A percentile compares a stretch with the other conserved stretches of the same genome.
Evolutionary conservation across 1,284 basidiomycete species (phyloP).

Genomic region (Leccinum olivaceoglutinosum): DNA sequence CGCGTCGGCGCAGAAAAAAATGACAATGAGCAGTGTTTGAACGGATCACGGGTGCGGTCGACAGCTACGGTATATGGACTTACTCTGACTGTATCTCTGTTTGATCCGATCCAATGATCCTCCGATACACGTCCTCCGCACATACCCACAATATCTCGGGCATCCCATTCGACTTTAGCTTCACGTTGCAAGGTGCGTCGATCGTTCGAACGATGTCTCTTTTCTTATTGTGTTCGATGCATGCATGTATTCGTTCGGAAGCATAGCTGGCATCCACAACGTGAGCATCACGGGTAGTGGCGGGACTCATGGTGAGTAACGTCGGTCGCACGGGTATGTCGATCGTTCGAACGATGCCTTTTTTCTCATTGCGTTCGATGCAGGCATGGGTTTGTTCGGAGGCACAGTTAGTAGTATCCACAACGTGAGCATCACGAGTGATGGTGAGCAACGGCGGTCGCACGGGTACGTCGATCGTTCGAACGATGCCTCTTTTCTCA

Average conservation of each 20-base stretch:
- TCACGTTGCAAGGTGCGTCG: slow-evolving; percentile 45
- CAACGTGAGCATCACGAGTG: slow-evolving; percentile 38
- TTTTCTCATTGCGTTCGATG: too few species aligned
- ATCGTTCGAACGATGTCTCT: not conserved
- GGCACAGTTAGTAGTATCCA: slow-evolving; percentile 39
- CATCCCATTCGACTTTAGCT: slow-evolving; percentile 57
- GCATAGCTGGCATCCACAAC: slow-evolving; percentile 44
- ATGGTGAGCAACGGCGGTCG: slow-evolving; percentile 5
- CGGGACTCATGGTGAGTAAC: too few species aligned
- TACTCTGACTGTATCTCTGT: slow-evolving; percentile 5
- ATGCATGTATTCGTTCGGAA: slow-evolving; percentile 54
- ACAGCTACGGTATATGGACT: not conserved
- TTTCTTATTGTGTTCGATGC: not conserved
- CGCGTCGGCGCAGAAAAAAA: too few species aligned
- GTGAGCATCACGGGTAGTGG: slow-evolving; percentile 8
- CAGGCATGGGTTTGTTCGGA: slow-evolving; percentile 48
- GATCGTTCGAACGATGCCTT: too few species aligned
- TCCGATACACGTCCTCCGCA: slow-evolving; percentile 26
- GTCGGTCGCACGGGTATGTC: too few species aligned
- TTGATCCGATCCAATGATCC: slow-evolving; percentile 2
- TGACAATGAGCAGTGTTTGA: not conserved
- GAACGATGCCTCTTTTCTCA: not conserved
- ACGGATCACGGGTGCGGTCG: not conserved
- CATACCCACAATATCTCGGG: slow-evolving; percentile 55
- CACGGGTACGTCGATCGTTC: too few species aligned